Base-by-base conservation (phyloP, 306 rosid genomes). In the Corylus avellana region DNA sequence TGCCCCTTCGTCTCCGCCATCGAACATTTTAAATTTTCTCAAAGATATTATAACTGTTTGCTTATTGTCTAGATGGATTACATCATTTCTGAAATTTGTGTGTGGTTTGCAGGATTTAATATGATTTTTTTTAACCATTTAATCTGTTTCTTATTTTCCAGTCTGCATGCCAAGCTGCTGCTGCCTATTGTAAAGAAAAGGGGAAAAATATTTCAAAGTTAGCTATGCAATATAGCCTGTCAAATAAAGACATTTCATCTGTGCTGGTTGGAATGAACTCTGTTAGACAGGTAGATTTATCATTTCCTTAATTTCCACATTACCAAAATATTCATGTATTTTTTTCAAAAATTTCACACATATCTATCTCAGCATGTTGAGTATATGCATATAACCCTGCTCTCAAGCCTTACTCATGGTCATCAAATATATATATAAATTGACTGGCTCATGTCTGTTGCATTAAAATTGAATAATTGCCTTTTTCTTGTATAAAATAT, bases 181-280 rank as follows among this genome's bases (percentile, higher is more conserved):
- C 92, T 18, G 71, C 77, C 83, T 74, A 64, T 75, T 91, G 97
- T 81, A 88, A 84, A 88, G 90, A 86, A 80, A 92, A 84, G 71
- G 97, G 98, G 72, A 95, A 89, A 79, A 90, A 82, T 74, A 90
- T 95, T 86, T 83, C 98, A 25, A 91, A 92, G 90, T 88, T 92
- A 84, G 97, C 97, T 71, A 16, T 95, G 94, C 98, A 95, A 85
- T 95, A 91, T 89, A 92, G 98, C 90, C 88, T 95, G 88, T 83
- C 87, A 78, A 95, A 95, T 77, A 92, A 91, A 81, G 98, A 91
- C 57, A 89, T 95, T 69, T 73, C 98, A 39, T 85, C 98, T 6
- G 97, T 95, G 79, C 95, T 94, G 74, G 97, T 94, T 76, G 97
- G 98, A 81, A 94, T 94, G 91, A 91, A 75, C 73, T 89, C 97